Evolutionary conservation across 441 rosid genomes (phyloP).

Genomic region (Mallotus repandus): DNA sequence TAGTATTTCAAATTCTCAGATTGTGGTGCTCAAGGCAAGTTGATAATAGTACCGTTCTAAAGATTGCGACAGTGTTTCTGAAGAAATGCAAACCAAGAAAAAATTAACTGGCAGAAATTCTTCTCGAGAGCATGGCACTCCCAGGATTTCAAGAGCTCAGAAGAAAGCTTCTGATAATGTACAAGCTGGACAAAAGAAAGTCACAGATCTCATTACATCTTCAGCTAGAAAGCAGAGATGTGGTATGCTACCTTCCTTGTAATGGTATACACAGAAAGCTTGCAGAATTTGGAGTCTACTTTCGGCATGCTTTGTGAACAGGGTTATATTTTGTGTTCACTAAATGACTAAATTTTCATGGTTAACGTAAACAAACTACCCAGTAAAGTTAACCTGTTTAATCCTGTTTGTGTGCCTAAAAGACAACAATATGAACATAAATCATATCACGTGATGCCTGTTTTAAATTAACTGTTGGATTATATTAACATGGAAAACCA

Average conservation of each 20-base stretch:
- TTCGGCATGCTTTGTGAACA: neutral
- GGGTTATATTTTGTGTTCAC: neutral
- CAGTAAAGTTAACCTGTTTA: neutral
- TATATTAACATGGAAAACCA: neutral
- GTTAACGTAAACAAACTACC: neutral
- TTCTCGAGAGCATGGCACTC: conserved; percentile 43
- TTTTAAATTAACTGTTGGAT: neutral
- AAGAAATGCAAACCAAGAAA: conserved; percentile 63
- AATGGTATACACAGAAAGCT: neutral
- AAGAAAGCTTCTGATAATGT: conserved; percentile 51
- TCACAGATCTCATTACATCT: conserved; percentile 59
- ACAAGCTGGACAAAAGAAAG: conserved; percentile 48
- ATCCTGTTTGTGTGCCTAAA: neutral
- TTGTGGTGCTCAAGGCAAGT: conserved; percentile 15
- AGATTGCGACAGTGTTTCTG: conserved; percentile 17
- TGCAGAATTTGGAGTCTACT: neutral
- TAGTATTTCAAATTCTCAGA: neutral
- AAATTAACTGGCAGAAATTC: conserved; percentile 48
- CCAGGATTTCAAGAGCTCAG: conserved; percentile 51
- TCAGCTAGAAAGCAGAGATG: conserved; percentile 59
- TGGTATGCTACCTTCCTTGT: conserved; percentile 30
- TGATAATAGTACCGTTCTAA: conserved; percentile 16
- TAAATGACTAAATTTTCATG: neutral
- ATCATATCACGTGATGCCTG: neutral
- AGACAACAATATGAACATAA: too few relatives aligned